Percentiles rank a stretch among this genome's conserved stretches.
These are phyloP conservation scores for Penicillium sp. DNA, from an alignment of 2,329 filamentous ascomycete genomes.

Conservation along the genomic window DNA sequence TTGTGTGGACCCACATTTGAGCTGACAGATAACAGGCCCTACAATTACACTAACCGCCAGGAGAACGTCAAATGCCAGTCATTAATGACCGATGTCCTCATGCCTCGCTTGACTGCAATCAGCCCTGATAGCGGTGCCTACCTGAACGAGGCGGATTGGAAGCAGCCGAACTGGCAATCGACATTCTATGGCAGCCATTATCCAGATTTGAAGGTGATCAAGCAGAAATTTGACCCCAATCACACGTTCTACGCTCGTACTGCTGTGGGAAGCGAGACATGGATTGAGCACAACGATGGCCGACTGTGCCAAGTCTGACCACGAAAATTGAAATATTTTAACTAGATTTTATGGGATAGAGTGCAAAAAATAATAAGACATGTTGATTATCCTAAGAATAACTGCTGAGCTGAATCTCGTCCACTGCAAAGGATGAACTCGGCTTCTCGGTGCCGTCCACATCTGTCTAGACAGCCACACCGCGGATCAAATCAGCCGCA, in stretches of 20 bases:
- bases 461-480: background rate
- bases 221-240: conserved; percentile 21
- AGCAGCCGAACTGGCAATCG: conserved; percentile 26
- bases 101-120: conserved; percentile 15
- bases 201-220: conserved; percentile 5
- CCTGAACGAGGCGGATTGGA: conserved; percentile 31
- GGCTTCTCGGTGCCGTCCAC: background rate
- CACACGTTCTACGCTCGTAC: conserved; percentile 18
- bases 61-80: background rate
- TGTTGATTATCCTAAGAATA: background rate
- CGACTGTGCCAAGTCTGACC: conserved; percentile 8
- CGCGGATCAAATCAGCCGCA: conserved; percentile 36
- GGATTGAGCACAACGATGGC: conserved; percentile 7
- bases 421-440: background rate
- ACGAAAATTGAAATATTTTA: background rate
- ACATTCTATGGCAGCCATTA: conserved; percentile 30
- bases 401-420: background rate
- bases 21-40: conserved; percentile 3
- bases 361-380: background rate
- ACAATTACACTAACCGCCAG: conserved; percentile 10
- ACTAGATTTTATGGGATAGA: background rate
- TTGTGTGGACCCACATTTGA: too few species aligned
- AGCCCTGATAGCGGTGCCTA: conserved; percentile 28
- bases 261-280: conserved; percentile 20
- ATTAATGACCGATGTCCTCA: conserved; percentile 14